phyloP scores from a whole-genome alignment of 331 rosid species.

The Pyrus hybrid region DNA sequence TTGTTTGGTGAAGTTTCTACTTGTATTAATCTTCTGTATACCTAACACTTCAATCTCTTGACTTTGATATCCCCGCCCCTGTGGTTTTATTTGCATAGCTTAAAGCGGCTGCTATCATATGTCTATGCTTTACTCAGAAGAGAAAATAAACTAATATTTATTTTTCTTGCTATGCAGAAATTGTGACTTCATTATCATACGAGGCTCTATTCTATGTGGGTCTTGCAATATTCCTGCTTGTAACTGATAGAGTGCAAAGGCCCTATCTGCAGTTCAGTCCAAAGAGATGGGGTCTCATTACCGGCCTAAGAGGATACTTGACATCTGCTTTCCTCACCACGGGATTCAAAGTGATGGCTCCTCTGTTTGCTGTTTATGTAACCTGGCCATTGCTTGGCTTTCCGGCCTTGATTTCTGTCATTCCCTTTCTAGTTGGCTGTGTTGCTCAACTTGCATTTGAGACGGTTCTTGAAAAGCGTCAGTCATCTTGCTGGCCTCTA shows the following conservation, averaged over 20 bases:
- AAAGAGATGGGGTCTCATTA: constrained; percentile 91
- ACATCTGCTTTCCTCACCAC: constrained; percentile 45
- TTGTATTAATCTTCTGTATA: background rate
- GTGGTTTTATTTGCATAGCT: background rate
- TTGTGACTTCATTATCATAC: constrained; percentile 35
- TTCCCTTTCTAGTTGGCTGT: constrained; percentile 64
- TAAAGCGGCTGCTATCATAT: background rate
- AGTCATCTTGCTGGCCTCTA: constrained; percentile 85
- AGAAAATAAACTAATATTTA: background rate
- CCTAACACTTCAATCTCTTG: background rate
- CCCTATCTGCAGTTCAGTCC: constrained; percentile 83
- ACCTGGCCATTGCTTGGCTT: constrained; percentile 63
- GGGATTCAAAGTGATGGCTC: constrained; percentile 66
- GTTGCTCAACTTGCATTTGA: constrained; percentile 61
- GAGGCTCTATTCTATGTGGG: constrained; percentile 73
- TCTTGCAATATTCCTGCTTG: constrained; percentile 50
- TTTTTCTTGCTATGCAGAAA: constrained; percentile 49
- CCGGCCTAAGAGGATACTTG: constrained; percentile 86
- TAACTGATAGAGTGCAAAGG: constrained; percentile 68
- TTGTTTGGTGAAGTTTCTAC: background rate
- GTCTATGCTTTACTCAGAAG: background rate
- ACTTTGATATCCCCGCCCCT: background rate
- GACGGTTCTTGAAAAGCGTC: constrained; percentile 30
- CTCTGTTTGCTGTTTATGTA: constrained; percentile 37
- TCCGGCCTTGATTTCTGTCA: constrained; percentile 43